Percentiles rank a stretch among this genome's conserved stretches.
These are phyloP conservation scores for Pythium brassicae DNA, from an alignment of 352 stramenopile species.

Conservation along the genomic window DNA sequence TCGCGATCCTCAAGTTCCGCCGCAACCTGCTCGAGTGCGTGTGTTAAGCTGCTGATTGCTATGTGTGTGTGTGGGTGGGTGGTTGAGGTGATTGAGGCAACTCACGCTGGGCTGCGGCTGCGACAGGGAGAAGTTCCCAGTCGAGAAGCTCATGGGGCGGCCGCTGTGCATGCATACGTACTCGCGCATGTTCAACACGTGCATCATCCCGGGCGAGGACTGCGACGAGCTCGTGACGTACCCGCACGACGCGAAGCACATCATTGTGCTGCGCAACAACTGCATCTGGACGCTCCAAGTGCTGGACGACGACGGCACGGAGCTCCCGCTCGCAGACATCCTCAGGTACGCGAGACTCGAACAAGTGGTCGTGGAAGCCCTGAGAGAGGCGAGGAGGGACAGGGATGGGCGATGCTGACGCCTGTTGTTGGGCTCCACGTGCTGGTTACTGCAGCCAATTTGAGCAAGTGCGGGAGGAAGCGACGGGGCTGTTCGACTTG, in stretches of 20 bases:
- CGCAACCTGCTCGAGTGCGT: slow-evolving; percentile 85
- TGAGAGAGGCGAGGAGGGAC: no score
- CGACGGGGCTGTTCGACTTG: slow-evolving; percentile 80
- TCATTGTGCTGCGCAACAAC: slow-evolving; percentile 91
- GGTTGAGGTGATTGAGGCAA: no score
- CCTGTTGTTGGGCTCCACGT: no score
- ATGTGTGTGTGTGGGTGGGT: not conserved
- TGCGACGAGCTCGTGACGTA: slow-evolving; percentile 86
- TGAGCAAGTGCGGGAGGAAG: slow-evolving; percentile 80
- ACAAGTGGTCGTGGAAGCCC: no score
- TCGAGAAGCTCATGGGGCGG: slow-evolving; percentile 92
- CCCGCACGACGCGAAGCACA: slow-evolving; percentile 89
- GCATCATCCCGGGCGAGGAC: slow-evolving; percentile 90
- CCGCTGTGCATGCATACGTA: slow-evolving; percentile 94
- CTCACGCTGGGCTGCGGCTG: slow-evolving; percentile 3
- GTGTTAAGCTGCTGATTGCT: not conserved
- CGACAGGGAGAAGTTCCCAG: slow-evolving; percentile 83
- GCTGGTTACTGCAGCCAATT: slow-evolving; percentile 45
- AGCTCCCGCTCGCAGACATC: slow-evolving; percentile 73
- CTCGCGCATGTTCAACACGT: slow-evolving; percentile 96
- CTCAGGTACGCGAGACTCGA: slow-evolving; percentile 29
- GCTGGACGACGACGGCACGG: slow-evolving; percentile 64
- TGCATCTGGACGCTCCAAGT: slow-evolving; percentile 86
- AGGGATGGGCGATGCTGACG: no score
- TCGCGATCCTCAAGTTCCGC: slow-evolving; percentile 90